Evolutionary conservation across 345 rosid genomes (phyloP).

Genomic region (Eucalyptus pumila): DNA sequence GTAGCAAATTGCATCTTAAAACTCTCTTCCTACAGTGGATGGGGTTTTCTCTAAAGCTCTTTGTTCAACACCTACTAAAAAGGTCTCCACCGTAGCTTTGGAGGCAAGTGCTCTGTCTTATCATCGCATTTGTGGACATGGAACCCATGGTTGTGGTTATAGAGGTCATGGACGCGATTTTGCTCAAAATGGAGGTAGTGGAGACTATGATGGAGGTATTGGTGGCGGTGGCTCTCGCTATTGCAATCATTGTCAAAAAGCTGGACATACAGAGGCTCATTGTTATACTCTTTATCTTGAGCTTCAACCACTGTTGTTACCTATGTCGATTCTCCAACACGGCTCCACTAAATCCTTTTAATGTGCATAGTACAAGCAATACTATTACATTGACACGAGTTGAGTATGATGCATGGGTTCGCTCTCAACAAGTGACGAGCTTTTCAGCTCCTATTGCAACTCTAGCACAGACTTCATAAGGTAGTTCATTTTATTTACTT

Average conservation of each 20-base stretch:
- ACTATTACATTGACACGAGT: rapidly evolving
- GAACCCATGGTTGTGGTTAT: neutral
- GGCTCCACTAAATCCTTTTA: rapidly evolving
- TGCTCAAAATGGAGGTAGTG: neutral
- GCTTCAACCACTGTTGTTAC: neutral
- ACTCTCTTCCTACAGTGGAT: neutral
- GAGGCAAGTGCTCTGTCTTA: neutral
- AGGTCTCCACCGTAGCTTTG: neutral
- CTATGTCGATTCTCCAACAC: neutral
- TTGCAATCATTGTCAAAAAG: neutral
- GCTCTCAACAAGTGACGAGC: neutral
- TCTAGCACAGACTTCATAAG: neutral
- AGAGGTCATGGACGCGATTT: rapidly evolving
- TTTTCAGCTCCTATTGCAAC: neutral
- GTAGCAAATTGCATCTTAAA: neutral
- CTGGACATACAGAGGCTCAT: rapidly evolving
- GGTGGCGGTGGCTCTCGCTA: rapidly evolving
- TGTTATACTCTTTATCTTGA: neutral
- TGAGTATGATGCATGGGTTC: neutral
- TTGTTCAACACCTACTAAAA: neutral
- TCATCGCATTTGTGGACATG: rapidly evolving
- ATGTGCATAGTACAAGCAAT: neutral
- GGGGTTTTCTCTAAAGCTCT: neutral
- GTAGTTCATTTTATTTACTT: neutral
- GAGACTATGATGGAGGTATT: neutral